Evolutionary conservation across 495 filamentous ascomycete species (phyloP), one percentile per base, ranked within the genome.

Genomic region (Hypomontagnella submonticulosa): DNA sequence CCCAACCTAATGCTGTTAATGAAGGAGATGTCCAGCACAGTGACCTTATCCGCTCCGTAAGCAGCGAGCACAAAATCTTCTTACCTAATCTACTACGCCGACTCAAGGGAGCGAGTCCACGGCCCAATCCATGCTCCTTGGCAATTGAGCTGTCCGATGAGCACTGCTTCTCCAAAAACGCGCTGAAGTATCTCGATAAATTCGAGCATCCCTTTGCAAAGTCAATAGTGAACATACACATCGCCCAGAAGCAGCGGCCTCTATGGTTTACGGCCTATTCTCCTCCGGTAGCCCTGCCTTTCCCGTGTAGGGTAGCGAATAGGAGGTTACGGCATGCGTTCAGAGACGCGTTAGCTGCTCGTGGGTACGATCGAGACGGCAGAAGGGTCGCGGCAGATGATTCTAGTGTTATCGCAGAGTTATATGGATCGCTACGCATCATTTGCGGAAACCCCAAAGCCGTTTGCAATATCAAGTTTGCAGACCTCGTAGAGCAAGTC

Each of bases 311-410:
- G 4, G 84, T 77, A 80, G 75, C 76, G 6, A 71, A 69, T 23
- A 81, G 82, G 67, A 81, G 83, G 73, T 38, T 87, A 8, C 73
- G 78, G 32, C 67, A 75, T 15, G 88, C 88, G 0, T 78, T 93
- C 36, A 63, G 61, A 48, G 77, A 84, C 46, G 84, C 82, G 13
- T 75, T 93, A 63, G 79, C 73, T 57, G 79, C 72, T 32, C 79
- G 74, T 47, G 88, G 88, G 0, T 88, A 82, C 63, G 83, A 86
- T 68, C 49, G 64, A n/a, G 62, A 81, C 18, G 89, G 89, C 15
- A 79, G 64, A 36, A 71, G 61, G 19, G 19, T 69, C 23, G 34
- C 49, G 16, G 41, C 12, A 18, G 66, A 66, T 1, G 48, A 42
- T n/a, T 43, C 52, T 9, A 66, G 49, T 36, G 23, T 30, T 2